Evolutionary conservation across 176 grass and related monocot species (phyloP), one percentile per base, ranked within the genome.

Genomic region (Areca catechu): DNA sequence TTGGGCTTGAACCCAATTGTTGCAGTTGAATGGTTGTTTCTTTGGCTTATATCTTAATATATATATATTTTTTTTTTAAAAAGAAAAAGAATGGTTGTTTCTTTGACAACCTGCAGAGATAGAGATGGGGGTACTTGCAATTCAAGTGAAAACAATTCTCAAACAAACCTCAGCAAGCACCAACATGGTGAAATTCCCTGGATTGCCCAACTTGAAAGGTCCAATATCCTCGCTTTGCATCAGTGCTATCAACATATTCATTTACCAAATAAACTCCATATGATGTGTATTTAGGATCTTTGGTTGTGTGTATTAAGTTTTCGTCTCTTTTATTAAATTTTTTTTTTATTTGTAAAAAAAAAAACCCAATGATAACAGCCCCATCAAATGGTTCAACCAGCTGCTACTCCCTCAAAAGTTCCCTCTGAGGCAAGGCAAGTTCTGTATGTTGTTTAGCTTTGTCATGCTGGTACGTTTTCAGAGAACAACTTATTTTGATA

Each of bases 111-210:
- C 75, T 86, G 64, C 20, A 49, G 15, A 49, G 14, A 17, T 62
- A 70, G 65, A 58, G 16, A 17, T 15, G 50, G 4, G 49, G 50
- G 53, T 51, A 67, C 57, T 53, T 62, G 56, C 16, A 24, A 16
- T 15, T 16, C 7, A 49, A 12, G 51, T 5, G 17, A 74, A 49
- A 25, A 49, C 37, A 58, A 24, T 58, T 57, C 25, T 20, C 15
- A 53, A 29, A 95, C 67, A 19, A 95, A 30, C 89, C 76, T 89
- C 60, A 68, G 89, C 89, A 68, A 95, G 75, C 65, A 89, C 85
- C 72, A 85, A 61, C 89, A 95, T 95, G 61, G 85, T 95, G 67
- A 95, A 95, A 24, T 95, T 82, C 75, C 89, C 89, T 75, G 89
- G 89, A 61, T 95, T 89, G 53, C 85, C 89, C 59, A 95, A 58